Evolutionary conservation across 768 basidiomycete species (phyloP).

Genomic region (Sistotremastrum niveocremeum): DNA sequence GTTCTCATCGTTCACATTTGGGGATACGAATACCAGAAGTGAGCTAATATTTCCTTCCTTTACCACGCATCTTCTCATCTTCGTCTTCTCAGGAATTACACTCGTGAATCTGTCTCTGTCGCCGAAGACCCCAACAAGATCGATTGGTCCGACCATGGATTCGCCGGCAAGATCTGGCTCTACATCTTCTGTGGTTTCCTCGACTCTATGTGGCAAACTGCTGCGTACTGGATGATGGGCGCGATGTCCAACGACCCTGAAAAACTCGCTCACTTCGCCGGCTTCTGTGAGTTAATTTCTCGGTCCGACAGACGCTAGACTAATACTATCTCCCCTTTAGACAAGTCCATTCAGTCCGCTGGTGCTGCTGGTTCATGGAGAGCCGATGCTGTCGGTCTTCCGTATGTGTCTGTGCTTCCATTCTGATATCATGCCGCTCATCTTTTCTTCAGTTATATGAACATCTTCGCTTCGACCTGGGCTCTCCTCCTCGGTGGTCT

Average conservation of each 20-base stretch:
- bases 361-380: conserved; percentile 65
- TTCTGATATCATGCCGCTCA: conserved; percentile 1
- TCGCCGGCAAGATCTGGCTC: conserved; percentile 41
- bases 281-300: conserved; percentile 49
- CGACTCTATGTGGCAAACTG: conserved; percentile 80
- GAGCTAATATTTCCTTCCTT: conserved; percentile 7
- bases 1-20: conserved; percentile 61
- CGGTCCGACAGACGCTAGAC: neutral
- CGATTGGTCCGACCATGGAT: conserved; percentile 44
- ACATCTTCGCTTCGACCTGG: conserved; percentile 64
- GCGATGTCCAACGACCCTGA: conserved; percentile 75
- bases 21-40: conserved; percentile 70
- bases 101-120: conserved; percentile 33
- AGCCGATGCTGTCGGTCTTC: conserved; percentile 44
- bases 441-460: conserved; percentile 38
- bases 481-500: conserved; percentile 52
- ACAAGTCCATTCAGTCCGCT: conserved; percentile 66
- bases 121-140: conserved; percentile 27
- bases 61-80: neutral
- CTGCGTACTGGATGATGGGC: conserved; percentile 73
- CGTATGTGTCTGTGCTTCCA: conserved; percentile 31
- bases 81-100: conserved; percentile 33
- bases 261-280: conserved; percentile 68
- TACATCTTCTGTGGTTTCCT: conserved; percentile 64
- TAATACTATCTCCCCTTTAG: conserved; percentile 17